Base-by-base conservation (phyloP, 176 grass and related monocot species). In the Lolium multiflorum region DNA sequence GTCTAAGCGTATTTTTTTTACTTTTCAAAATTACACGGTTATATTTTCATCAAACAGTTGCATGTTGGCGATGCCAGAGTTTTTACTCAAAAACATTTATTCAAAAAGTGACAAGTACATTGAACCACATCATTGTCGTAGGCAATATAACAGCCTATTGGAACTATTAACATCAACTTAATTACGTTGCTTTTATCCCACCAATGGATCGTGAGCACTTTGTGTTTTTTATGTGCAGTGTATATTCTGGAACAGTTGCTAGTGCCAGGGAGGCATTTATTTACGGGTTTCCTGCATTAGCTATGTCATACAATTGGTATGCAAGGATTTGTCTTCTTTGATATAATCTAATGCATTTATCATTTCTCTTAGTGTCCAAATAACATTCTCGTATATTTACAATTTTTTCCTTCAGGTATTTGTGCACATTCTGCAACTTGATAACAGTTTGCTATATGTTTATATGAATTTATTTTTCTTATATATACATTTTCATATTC, bases 221-320 rank as follows among this genome's bases (percentile, higher is more conserved):
- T 78, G 37, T 86, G 57, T 49, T 77, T 85, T 79, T 59, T 51
- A 64, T 94, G 56, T 96, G 76, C 84, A 99, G 94, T 63, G 39
- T 96, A 69, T 99, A 99, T 80, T 96, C 94, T 91, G 97, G 94
- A 83, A 99, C 97, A 68, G 94, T 74, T 51, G 71, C 71, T 74
- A 46, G 46, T 91, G 94, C 97, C 60, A 92, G 97, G 76, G 97
- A 99, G 83, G 97, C 97, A 79, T 94, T 99, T 89, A 83, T 99
- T 10, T 85, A 89, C 76, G 94, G 92, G 38, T 51, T 96, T 81
- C 94, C 94, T 85, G 80, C 97, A 85, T 61, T 99, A 88, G 35
- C 97, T 59, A 91, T 99, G 86, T 99, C 94, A 77, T 91, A 96
- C 84, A 87, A 99, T 81, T 99, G 97, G 97, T 99, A 87, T 43